Percentiles rank a stretch among this genome's conserved stretches.
phyloP scores from a whole-genome alignment of 1,284 basidiomycete species.

The Ganoderma leucocontextum region DNA sequence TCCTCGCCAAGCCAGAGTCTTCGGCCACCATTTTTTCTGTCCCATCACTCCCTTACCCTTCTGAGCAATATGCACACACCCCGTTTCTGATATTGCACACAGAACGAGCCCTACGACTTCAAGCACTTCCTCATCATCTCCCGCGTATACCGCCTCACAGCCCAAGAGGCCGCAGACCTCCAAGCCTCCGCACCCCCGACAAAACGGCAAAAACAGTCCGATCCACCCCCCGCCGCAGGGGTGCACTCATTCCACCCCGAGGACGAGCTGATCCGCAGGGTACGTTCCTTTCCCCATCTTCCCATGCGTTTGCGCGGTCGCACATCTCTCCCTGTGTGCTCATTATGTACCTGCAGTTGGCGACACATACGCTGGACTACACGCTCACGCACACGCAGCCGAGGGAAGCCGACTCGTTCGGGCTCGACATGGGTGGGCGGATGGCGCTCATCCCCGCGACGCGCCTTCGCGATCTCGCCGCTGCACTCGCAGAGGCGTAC shows the following conservation, averaged over 20 bases:
- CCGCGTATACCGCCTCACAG: slow-evolving; percentile 72
- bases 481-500: slow-evolving; percentile 39
- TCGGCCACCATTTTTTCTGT: not conserved
- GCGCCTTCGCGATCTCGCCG: slow-evolving; percentile 51
- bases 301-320: not conserved
- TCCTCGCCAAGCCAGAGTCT: not conserved
- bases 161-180: slow-evolving; percentile 64
- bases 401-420: slow-evolving; percentile 79
- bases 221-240: slow-evolving; percentile 51
- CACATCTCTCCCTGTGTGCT: not conserved
- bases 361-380: slow-evolving; percentile 71
- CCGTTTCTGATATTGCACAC: slow-evolving; percentile 3
- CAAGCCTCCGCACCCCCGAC: slow-evolving; percentile 43
- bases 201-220: slow-evolving; percentile 49
- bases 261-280: slow-evolving; percentile 79
- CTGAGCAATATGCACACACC: too few relatives aligned
- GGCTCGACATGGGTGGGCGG: slow-evolving; percentile 80
- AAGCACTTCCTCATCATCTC: slow-evolving; percentile 79
- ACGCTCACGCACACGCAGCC: slow-evolving; percentile 67
- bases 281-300: slow-evolving; percentile 41
- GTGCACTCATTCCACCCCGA: slow-evolving; percentile 87
- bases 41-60: not conserved
- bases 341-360: slow-evolving; percentile 53
- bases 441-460: slow-evolving; percentile 73
- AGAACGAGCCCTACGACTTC: slow-evolving; percentile 78